Evolutionary conservation across 2,329 filamentous ascomycete genomes (phyloP).

Genomic region (Alternaria sp.): DNA sequence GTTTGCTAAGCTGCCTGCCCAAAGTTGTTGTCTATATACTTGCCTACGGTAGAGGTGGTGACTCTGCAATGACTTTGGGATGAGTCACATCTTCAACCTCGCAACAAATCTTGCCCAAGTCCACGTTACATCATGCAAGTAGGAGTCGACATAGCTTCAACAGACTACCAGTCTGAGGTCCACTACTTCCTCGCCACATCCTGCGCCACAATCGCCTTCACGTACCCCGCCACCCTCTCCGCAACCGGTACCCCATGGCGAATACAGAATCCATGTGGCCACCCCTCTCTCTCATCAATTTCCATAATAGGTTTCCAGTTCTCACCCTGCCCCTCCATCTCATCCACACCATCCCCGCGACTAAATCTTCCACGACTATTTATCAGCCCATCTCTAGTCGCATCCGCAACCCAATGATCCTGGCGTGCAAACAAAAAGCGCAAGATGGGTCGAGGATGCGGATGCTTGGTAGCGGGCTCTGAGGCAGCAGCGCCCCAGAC

Average conservation of each 20-base stretch:
- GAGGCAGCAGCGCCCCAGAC: slow-evolving; percentile 63
- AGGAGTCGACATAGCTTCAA: background rate
- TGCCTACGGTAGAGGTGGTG: no score
- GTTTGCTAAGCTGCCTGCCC: no score
- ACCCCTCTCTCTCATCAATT: slow-evolving; percentile 62
- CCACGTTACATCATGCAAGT: no score
- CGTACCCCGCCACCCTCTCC: slow-evolving; percentile 59
- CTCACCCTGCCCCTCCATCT: slow-evolving; percentile 35
- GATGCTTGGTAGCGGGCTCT: slow-evolving; percentile 27
- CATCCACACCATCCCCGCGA: slow-evolving; percentile 23
- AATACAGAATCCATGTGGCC: slow-evolving; percentile 69
- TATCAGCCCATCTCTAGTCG: slow-evolving; percentile 65
- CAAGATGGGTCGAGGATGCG: slow-evolving; percentile 55
- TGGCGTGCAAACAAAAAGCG: slow-evolving; percentile 67
- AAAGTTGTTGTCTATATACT: no score
- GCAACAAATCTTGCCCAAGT: background rate
- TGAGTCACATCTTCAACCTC: no score
- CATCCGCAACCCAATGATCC: slow-evolving; percentile 69
- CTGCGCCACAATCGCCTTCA: slow-evolving; percentile 53
- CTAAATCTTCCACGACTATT: slow-evolving; percentile 26
- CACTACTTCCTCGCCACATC: slow-evolving; percentile 26
- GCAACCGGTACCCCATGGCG: slow-evolving; percentile 60
- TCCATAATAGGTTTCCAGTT: slow-evolving; percentile 61
- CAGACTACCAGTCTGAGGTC: background rate
- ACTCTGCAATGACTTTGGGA: no score